Evolutionary conservation across 441 rosid genomes (phyloP).

Genomic region (Eruca vesicaria): DNA sequence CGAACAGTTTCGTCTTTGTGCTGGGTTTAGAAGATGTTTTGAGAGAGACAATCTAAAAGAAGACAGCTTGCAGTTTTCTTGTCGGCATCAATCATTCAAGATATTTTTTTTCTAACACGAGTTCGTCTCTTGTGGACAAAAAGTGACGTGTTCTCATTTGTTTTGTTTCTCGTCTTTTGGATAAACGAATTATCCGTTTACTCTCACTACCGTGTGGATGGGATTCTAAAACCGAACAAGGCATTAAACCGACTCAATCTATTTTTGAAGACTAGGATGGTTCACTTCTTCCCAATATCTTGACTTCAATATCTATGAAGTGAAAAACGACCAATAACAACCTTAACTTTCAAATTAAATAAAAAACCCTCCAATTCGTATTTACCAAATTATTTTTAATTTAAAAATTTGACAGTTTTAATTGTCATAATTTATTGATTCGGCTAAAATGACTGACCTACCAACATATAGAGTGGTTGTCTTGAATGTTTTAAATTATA

Average conservation of each 20-base stretch:
- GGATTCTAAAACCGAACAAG: neutral
- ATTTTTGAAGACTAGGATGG: neutral
- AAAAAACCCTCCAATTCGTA: no score
- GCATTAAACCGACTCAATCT: neutral
- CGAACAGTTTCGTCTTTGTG: neutral
- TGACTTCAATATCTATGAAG: no score
- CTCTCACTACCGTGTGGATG: neutral
- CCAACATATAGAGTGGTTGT: no score
- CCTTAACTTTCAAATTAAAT: no score
- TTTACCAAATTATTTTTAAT: no score
- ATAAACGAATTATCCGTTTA: conserved; percentile 3
- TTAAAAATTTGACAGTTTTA: no score
- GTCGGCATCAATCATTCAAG: neutral
- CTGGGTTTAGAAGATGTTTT: neutral
- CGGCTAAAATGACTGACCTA: no score
- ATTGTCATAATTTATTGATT: no score
- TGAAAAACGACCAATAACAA: no score
- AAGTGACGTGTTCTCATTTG: conserved; percentile 9
- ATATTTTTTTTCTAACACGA: neutral
- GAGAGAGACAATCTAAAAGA: neutral
- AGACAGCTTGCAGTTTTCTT: conserved; percentile 11
- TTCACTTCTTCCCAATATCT: no score
- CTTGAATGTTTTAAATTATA: no score
- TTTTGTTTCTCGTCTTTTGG: conserved; percentile 7
- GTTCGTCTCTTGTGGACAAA: conserved; percentile 8